These are phyloP conservation scores for Xylariaceae sp. DNA, from an alignment of 2,329 filamentous ascomycete species.

Conservation along the genomic window DNA sequence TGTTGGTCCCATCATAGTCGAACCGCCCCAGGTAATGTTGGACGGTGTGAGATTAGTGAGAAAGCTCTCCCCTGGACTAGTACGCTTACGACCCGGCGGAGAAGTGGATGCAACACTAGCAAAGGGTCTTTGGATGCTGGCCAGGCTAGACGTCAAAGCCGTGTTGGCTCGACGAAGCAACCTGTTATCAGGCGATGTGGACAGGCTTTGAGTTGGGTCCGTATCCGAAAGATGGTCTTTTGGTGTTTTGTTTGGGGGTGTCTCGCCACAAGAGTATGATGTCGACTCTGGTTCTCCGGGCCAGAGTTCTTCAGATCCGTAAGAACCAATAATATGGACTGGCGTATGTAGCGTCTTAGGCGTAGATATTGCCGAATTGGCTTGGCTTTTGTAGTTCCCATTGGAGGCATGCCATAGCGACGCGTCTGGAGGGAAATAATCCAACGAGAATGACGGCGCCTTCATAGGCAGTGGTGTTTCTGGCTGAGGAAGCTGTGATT, in stretches of 20 bases:
- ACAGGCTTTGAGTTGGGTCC: conserved; percentile 60
- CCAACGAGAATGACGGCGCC: conserved; percentile 69
- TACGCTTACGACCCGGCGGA: conserved; percentile 57
- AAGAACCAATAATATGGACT: conserved; percentile 59
- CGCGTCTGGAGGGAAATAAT: conserved; percentile 68
- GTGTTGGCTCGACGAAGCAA: conserved; percentile 61
- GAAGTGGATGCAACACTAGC: conserved; percentile 50
- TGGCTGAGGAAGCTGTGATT: conserved; percentile 62
- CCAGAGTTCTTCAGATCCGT: conserved; percentile 64
- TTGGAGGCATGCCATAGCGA: conserved; percentile 54
- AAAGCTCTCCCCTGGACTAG: conserved; percentile 68
- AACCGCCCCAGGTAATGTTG: conserved; percentile 59
- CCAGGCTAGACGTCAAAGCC: conserved; percentile 61
- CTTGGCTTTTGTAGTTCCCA: conserved; percentile 57
- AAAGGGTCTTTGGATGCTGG: conserved; percentile 57
- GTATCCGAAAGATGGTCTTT: conserved; percentile 53
- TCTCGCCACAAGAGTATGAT: conserved; percentile 68
- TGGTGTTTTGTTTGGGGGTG: conserved; percentile 60
- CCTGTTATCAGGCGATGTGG: conserved; percentile 65
- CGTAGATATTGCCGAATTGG: conserved; percentile 62
- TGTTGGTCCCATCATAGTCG: conserved; percentile 51
- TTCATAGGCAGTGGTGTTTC: conserved; percentile 71
- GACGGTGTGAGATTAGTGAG: conserved; percentile 61
- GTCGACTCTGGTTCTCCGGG: conserved; percentile 60
- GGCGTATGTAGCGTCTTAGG: conserved; percentile 64